Conservation (phyloP, 768 basidiomycete species). For the Albatrellus ellisii region DNA sequence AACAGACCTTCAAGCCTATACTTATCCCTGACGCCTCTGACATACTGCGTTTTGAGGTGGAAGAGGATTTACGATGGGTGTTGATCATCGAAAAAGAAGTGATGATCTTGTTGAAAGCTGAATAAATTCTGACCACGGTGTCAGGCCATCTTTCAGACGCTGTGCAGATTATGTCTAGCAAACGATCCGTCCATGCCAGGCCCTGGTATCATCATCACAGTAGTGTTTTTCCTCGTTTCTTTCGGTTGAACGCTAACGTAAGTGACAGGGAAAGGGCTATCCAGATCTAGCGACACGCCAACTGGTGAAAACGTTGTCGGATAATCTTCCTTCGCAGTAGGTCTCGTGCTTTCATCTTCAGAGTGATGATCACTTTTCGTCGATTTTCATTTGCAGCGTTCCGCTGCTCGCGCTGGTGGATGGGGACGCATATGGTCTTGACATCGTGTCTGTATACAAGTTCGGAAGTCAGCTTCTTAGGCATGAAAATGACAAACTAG, state of each 20-base stretch:
- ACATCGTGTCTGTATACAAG: constrained; percentile 83
- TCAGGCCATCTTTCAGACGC: constrained; percentile 90
- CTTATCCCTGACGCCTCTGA: constrained; percentile 71
- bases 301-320: constrained; percentile 60
- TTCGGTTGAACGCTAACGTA: background rate
- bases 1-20: constrained; percentile 33
- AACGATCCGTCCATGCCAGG: constrained; percentile 38
- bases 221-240: constrained; percentile 16
- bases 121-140: background rate
- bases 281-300: constrained; percentile 89
- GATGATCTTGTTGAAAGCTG: constrained; percentile 2
- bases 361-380: background rate
- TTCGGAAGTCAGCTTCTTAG: constrained; percentile 60
- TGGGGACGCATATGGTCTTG: constrained; percentile 83
- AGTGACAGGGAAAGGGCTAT: constrained; percentile 83
- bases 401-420: constrained; percentile 78
- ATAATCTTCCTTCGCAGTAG: constrained; percentile 49
- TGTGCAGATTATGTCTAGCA: constrained; percentile 47
- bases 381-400: constrained; percentile 31
- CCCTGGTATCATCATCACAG: constrained; percentile 68
- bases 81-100: constrained; percentile 94
- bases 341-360: constrained; percentile 6
- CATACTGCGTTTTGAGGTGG: constrained; percentile 46
- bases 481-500: constrained; percentile 60
- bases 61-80: constrained; percentile 55